phyloP scores from a whole-genome alignment of 1,284 basidiomycete species.

The Phellopilus nigrolimitatus region DNA sequence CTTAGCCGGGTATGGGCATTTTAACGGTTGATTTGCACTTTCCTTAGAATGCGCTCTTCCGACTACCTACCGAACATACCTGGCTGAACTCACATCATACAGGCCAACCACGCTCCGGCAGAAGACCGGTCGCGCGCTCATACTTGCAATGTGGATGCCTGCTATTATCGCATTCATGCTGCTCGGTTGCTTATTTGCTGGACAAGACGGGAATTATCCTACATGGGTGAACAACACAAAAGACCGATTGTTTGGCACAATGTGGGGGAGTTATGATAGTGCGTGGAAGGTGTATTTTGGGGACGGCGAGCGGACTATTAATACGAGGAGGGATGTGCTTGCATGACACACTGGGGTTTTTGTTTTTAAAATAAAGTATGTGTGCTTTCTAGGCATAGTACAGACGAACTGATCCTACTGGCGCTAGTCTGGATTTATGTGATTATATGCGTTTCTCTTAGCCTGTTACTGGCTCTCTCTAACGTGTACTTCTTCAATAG shows the following conservation, averaged over 20 bases:
- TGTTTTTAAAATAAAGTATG: too few species aligned
- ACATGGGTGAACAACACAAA: conserved; percentile 1
- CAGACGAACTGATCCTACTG: too few species aligned
- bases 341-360: too few species aligned
- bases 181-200: background rate
- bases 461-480: too few species aligned
- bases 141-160: conserved; percentile 8
- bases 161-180: background rate
- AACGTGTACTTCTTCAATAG: too few species aligned
- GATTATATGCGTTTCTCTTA: too few species aligned
- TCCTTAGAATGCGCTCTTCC: conserved; percentile 16
- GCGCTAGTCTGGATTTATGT: background rate
- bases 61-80: conserved; percentile 10
- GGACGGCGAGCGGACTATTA: conserved; percentile 12
- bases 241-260: background rate
- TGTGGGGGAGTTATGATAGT: conserved; percentile 13
- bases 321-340: background rate
- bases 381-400: too few species aligned
- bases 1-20: background rate
- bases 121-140: conserved; percentile 13
- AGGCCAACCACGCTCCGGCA: conserved; percentile 3
- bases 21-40: background rate
- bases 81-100: conserved; percentile 11
- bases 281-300: conserved; percentile 13
- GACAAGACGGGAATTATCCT: conserved; percentile 8